Conservation (phyloP, 495 filamentous ascomycete species). For the Talaromyces stipitatus region DNA sequence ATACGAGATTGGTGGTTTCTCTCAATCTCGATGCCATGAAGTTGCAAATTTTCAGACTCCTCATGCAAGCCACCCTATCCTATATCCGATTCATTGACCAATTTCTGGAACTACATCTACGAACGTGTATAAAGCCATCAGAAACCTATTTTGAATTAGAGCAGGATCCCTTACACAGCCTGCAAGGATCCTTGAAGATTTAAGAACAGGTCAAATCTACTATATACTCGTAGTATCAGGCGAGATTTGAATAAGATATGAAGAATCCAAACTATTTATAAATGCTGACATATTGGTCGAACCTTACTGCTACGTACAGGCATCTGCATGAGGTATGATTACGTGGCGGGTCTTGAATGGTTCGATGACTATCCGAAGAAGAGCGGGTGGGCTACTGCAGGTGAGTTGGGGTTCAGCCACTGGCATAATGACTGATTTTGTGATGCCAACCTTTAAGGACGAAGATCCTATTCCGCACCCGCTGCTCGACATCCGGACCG, state of each 20-base stretch:
- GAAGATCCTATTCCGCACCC: neutral
- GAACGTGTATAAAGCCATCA: neutral
- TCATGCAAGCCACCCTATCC: neutral
- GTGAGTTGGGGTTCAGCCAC: neutral
- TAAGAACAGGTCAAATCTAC: neutral
- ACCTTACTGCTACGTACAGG: neutral
- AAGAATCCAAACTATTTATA: neutral
- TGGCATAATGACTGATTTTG: neutral
- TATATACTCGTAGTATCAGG: neutral
- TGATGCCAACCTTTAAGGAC: neutral
- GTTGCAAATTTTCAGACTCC: neutral
- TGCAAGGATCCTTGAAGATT: neutral
- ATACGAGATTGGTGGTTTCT: neutral
- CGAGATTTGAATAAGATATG: neutral
- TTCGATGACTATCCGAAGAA: neutral
- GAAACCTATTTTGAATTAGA: neutral
- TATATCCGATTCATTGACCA: neutral
- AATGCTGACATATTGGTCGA: neutral
- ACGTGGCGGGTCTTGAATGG: neutral
- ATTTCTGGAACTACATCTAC: neutral
- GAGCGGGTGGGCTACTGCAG: neutral
- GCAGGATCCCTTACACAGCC: neutral
- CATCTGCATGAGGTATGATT: neutral
- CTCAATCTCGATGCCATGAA: neutral
- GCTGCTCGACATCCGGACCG: neutral